Evolutionary conservation across 2,329 filamentous ascomycete genomes (phyloP).

Genomic region (Saccharata proteae): DNA sequence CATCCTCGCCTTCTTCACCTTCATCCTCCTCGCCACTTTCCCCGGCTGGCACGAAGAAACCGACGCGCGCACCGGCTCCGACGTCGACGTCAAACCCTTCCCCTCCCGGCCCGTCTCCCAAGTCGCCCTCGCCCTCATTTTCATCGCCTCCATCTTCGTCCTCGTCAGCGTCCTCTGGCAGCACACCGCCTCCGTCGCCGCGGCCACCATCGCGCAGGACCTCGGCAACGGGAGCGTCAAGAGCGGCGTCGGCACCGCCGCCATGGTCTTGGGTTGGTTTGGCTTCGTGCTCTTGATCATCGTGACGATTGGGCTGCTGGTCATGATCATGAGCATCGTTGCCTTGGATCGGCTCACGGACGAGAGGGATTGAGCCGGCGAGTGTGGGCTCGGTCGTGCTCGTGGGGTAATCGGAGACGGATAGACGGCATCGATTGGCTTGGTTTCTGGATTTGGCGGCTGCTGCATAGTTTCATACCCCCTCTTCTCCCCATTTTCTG

Average conservation of each 20-base stretch:
- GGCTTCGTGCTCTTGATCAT: slow-evolving; percentile 87
- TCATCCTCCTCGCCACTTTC: slow-evolving; percentile 90
- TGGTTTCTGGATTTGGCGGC: no score
- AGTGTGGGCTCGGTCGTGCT: no score
- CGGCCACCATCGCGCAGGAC: slow-evolving; percentile 85
- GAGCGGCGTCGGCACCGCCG: slow-evolving; percentile 80
- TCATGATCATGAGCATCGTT: slow-evolving; percentile 92
- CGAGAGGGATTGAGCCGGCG: no score
- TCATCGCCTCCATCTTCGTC: slow-evolving; percentile 53
- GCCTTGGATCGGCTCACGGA: slow-evolving; percentile 47
- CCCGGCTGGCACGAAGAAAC: slow-evolving; percentile 94
- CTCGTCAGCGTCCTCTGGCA: slow-evolving; percentile 66
- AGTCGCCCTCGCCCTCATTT: slow-evolving; percentile 86
- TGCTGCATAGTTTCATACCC: no score
- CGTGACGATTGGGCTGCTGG: slow-evolving; percentile 84
- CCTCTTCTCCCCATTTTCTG: no score
- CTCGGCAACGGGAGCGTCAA: slow-evolving; percentile 80
- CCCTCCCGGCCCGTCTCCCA: slow-evolving; percentile 87
- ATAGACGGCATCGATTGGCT: no score
- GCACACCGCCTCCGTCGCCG: slow-evolving; percentile 92
- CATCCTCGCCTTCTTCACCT: slow-evolving; percentile 91
- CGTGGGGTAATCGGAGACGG: no score
- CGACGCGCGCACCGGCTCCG: slow-evolving; percentile 61
- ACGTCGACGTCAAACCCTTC: slow-evolving; percentile 87
- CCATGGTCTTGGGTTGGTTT: slow-evolving; percentile 98